phyloP scores from a whole-genome alignment of 139 green algal genomes.

The Asterochloris erici region DNA sequence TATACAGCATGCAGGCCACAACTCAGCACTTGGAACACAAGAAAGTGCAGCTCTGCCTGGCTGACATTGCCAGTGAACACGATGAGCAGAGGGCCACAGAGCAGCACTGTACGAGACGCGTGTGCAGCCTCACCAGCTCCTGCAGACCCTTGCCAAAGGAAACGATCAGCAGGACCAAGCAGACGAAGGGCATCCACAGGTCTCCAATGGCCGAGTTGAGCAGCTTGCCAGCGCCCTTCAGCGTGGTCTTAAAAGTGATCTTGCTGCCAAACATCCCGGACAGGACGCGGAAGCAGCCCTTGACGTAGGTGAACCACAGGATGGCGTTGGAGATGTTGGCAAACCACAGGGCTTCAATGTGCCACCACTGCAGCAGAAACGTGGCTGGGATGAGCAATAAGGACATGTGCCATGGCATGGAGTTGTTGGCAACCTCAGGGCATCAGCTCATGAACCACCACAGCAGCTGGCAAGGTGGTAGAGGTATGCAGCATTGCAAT shows the following conservation, averaged over 20 bases:
- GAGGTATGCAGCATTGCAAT: too few species aligned
- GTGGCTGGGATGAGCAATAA: too few species aligned
- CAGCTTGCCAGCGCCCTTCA: conserved; percentile 24
- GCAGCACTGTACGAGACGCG: too few species aligned
- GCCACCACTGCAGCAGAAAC: conserved; percentile 6
- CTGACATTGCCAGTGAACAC: too few species aligned
- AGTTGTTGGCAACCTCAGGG: background rate
- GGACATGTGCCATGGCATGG: background rate
- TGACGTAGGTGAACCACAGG: conserved; percentile 39
- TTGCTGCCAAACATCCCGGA: conserved; percentile 13
- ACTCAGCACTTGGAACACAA: too few species aligned
- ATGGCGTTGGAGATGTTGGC: conserved; percentile 35
- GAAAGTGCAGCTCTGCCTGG: too few species aligned
- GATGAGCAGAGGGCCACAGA: too few species aligned
- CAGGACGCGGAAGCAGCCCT: conserved; percentile 21
- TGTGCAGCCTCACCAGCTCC: conserved; percentile 15
- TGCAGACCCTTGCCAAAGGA: conserved; percentile 17
- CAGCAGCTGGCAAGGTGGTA: background rate
- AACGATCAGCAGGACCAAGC: conserved; percentile 2
- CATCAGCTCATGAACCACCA: background rate
- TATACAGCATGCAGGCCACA: too few species aligned
- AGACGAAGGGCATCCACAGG: conserved; percentile 22
- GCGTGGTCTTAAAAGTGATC: conserved; percentile 33
- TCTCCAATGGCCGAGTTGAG: conserved; percentile 16
- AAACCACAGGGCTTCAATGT: conserved; percentile 31